Percentiles rank a stretch among this genome's conserved stretches.
Conservation (phyloP, 1,139 yeast genomes). For the Yamadazyma siamensis region DNA sequence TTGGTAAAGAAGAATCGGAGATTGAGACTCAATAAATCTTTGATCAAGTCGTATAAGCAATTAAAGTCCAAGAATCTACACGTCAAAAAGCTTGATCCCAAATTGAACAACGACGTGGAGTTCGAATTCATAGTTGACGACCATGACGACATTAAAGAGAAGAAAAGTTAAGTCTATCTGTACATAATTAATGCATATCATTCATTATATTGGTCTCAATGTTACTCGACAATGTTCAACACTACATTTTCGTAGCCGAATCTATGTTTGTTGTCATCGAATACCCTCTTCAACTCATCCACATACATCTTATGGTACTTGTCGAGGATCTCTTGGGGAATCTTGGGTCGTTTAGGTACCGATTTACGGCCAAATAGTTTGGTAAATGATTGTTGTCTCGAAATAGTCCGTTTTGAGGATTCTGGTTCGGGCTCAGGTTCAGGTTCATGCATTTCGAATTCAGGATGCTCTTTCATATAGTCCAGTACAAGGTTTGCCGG, state of each 20-base stretch:
- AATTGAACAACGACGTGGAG: conserved; percentile 11
- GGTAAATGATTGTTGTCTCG: conserved; percentile 6
- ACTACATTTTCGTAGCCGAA: conserved; percentile 52
- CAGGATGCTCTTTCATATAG: conserved; percentile 29
- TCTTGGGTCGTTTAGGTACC: conserved; percentile 18
- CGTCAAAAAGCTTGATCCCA: conserved; percentile 8
- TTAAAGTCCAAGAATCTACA: conserved; percentile 16
- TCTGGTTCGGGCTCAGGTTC: conserved; percentile 17
- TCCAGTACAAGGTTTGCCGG: conserved; percentile 43
- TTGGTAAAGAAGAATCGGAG: conserved; percentile 22
- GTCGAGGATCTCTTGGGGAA: conserved; percentile 50
- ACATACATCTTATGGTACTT: conserved; percentile 72
- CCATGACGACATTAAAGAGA: conserved; percentile 4
- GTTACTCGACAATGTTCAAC: conserved; percentile 46
- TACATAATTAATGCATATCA: too few species aligned
- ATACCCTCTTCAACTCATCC: conserved; percentile 62
- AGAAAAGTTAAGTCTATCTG: conserved; percentile 2
- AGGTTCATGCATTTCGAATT: conserved; percentile 15
- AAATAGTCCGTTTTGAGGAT: conserved; percentile 4
- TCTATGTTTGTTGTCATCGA: conserved; percentile 63
- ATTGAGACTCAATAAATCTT: conserved; percentile 26
- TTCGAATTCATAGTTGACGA: conserved; percentile 10
- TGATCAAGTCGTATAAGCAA: conserved; percentile 24
- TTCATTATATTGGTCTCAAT: too few species aligned
- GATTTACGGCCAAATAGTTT: conserved; percentile 8